A percentile compares a stretch with the other conserved stretches of the same genome.
phyloP scores from a whole-genome alignment of 495 filamentous ascomycete genomes.

The Penicillium malachiteum region DNA sequence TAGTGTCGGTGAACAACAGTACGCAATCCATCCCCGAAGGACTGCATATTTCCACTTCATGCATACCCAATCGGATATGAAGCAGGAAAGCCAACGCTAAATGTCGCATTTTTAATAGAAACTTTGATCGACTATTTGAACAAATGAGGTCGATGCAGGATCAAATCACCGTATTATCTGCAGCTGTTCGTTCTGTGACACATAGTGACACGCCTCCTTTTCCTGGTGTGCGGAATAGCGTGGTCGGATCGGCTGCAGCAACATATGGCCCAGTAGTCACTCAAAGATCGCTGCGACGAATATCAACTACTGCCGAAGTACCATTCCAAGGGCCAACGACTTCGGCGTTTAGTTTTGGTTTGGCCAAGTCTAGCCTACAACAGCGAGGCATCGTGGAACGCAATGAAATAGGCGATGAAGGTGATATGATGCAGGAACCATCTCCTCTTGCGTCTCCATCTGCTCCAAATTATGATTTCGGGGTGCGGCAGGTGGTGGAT shows the following conservation, averaged over 20 bases:
- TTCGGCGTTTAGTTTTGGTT: conserved; percentile 73
- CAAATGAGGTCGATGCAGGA: conserved; percentile 42
- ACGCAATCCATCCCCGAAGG: background rate
- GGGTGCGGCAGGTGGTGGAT: conserved; percentile 48
- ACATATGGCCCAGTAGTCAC: conserved; percentile 4
- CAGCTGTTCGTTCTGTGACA: conserved; percentile 31
- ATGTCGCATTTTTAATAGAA: conserved; percentile 11
- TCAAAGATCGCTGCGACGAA: conserved; percentile 22
- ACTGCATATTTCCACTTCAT: background rate
- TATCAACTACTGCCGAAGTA: conserved; percentile 27
- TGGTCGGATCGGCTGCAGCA: conserved; percentile 4
- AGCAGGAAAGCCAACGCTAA: background rate
- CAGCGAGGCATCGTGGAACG: conserved; percentile 71
- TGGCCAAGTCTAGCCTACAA: conserved; percentile 77
- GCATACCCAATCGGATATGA: background rate
- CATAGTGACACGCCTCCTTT: conserved; percentile 12
- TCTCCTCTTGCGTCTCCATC: conserved; percentile 53
- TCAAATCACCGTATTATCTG: conserved; percentile 31
- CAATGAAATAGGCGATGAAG: conserved; percentile 50
- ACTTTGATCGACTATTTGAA: conserved; percentile 31
- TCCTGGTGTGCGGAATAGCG: conserved; percentile 6
- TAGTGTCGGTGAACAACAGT: conserved; percentile 14
- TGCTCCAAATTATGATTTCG: conserved; percentile 39
- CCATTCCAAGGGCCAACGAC: conserved; percentile 81
- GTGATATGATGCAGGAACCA: conserved; percentile 42